These are phyloP conservation scores for Penicillium glabrum DNA, from an alignment of 2,329 filamentous ascomycete species.

Conservation along the genomic window DNA sequence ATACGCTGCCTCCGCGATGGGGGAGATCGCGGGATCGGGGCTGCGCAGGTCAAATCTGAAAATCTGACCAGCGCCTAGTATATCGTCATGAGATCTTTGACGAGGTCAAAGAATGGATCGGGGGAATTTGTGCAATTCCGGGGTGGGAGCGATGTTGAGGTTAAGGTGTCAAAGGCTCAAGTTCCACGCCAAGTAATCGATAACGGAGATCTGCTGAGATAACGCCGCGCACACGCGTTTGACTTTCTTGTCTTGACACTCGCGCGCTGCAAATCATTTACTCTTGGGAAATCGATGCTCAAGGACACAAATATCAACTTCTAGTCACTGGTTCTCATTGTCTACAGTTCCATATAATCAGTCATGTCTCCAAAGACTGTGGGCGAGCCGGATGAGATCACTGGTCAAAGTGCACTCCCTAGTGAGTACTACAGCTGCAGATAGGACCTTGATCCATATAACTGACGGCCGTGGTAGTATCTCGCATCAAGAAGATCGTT, in stretches of 20 bases:
- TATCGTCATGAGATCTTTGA: background rate
- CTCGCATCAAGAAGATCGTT: constrained; percentile 95
- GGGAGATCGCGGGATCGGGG: background rate
- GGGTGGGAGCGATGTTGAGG: constrained; percentile 5
- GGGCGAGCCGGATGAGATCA: constrained; percentile 79
- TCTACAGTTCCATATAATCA: constrained; percentile 6
- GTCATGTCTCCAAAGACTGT: constrained; percentile 88
- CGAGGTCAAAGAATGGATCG: background rate
- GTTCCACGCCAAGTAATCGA: constrained; percentile 25
- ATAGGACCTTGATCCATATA: background rate
- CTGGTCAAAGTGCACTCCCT: constrained; percentile 80
- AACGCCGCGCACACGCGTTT: constrained; percentile 27
- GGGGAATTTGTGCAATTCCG: constrained; percentile 1
- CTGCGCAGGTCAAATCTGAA: background rate
- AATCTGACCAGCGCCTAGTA: background rate
- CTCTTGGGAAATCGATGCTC: background rate
- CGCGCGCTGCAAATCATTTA: constrained; percentile 1
- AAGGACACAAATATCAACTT: background rate
- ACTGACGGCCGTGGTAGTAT: constrained; percentile 59
- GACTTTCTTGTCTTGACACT: constrained; percentile 13
- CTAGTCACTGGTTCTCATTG: background rate
- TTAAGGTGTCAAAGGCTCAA: constrained; percentile 12
- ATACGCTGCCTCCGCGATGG: constrained; percentile 12
- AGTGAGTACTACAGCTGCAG: constrained; percentile 55
- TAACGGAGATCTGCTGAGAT: constrained; percentile 27